Base-by-base conservation (phyloP, 1,284 basidiomycete genomes). In the Ganoderma lucidum region DNA sequence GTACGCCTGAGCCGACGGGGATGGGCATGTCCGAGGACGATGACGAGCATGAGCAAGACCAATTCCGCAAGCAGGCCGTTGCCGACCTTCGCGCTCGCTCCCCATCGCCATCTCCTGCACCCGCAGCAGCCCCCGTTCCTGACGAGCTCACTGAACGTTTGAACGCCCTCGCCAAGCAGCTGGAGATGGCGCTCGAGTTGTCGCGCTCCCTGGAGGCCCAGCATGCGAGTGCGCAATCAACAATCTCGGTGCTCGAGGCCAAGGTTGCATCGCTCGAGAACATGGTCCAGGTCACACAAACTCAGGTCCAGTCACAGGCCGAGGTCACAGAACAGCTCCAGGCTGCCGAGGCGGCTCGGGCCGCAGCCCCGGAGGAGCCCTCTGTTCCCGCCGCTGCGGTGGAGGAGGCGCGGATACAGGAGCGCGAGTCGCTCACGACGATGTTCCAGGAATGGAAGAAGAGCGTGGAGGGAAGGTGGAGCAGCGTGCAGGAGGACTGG, bases 401-500 rank as follows among this genome's bases (percentile, higher is more conserved):
- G 76, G 75, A 75, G 37, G 74, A 81, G 64, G 80, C 80, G 62
- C 76, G 76, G 3, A 77, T 77, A 45, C 74, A 79, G 45, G 83
- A 83, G 64, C 83, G 81, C 12, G 84, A 86, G 55, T 85, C 84
- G 1, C 78, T 90, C 45, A 86, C 85, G 1, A 79, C 83, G 30
- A 85, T 90, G 79, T 80, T 93, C 62, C 80, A 81, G 8, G 88
- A 91, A 70, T 92, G 89, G 90, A 91, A 90, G 78, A 91, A 88
- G 77, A 82, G 78, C 8, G 88, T 94, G 17, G 94, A 97, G 75
- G 90, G 90, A 8, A 88, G 92, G 68, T 97, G 94, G 94, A 86
- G 84, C 41, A 82, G 84, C 67, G 91, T 96, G 58, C 88, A 93
- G 72, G 90, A 94, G 74, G 92, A 93, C 63, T 96, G 96, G 95